Conservation (phyloP, 78 protist species). For the Dictyostelium brefeldianum region DNA sequence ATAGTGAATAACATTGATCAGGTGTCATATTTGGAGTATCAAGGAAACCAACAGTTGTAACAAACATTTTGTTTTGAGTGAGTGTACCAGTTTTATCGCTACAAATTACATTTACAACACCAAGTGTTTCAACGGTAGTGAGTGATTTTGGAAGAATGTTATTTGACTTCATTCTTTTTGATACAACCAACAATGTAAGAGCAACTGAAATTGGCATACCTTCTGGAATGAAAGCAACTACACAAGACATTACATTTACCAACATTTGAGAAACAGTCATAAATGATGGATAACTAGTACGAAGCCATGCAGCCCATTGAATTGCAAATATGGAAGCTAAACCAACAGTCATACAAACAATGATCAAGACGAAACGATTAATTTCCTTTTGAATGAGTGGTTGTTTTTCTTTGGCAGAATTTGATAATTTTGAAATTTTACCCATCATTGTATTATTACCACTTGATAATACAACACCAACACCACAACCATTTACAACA, state of each 20-base stretch:
- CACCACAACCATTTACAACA: conserved; percentile 86
- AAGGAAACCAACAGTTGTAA: background rate
- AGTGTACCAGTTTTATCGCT: conserved; percentile 99
- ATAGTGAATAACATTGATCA: background rate
- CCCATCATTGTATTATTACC: background rate
- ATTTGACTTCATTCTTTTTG: conserved; percentile 88
- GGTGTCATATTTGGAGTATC: background rate
- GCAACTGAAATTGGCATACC: conserved; percentile 98
- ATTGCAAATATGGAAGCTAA: conserved; percentile 38
- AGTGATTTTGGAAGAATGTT: conserved; percentile 90
- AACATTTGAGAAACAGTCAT: conserved; percentile 77
- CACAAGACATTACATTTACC: conserved; percentile 92
- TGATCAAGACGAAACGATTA: conserved; percentile 80
- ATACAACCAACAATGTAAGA: conserved; percentile 92
- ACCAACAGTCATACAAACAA: conserved; percentile 46
- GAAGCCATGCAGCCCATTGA: background rate
- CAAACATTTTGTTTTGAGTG: conserved; percentile 96
- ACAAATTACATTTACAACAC: conserved; percentile 94
- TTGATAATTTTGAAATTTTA: conserved; percentile 5
- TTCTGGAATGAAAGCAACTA: conserved; percentile 98
- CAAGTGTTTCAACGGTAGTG: conserved; percentile 96
- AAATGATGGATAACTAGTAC: conserved; percentile 7
- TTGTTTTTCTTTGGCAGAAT: conserved; percentile 80
- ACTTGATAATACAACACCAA: background rate
- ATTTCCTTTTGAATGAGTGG: conserved; percentile 84